phyloP scores from a whole-genome alignment of 176 grass and related monocot genomes.

The Avena atlantica region DNA sequence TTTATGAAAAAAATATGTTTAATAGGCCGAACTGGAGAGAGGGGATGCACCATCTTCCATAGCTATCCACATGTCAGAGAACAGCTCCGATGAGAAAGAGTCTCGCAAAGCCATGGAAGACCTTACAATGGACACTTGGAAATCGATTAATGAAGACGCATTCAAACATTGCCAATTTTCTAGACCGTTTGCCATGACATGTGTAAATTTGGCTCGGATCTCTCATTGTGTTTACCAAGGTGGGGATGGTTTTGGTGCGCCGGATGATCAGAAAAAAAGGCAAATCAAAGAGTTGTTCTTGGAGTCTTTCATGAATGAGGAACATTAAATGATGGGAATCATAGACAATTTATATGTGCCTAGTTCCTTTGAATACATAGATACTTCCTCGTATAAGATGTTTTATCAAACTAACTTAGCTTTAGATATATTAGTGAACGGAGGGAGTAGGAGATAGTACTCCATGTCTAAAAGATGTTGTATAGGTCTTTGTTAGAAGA shows the following conservation, averaged over 20 bases:
- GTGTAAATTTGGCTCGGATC: slow-evolving; percentile 53
- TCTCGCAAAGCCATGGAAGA: slow-evolving; percentile 40
- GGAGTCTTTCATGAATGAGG: neutral
- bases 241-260: slow-evolving; percentile 42
- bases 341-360: neutral
- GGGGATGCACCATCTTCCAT: slow-evolving; percentile 59
- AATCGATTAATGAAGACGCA: slow-evolving; percentile 49
- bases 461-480: neutral
- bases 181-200: neutral
- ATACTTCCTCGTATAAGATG: too few relatives aligned
- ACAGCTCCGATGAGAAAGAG: slow-evolving; percentile 20
- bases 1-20: neutral
- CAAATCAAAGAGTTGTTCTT: slow-evolving; percentile 45
- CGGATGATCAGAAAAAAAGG: slow-evolving; percentile 32
- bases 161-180: neutral
- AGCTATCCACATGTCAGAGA: slow-evolving; percentile 47
- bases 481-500: neutral
- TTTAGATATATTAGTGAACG: too few relatives aligned
- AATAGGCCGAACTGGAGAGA: slow-evolving; percentile 51
- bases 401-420: too few relatives aligned
- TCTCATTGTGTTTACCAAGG: slow-evolving; percentile 54
- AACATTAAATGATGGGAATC: neutral
- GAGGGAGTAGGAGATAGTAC: neutral
- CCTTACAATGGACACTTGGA: slow-evolving; percentile 33
- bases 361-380: too few relatives aligned